Conservation (phyloP, 2,329 filamentous ascomycete genomes). For the Colletotrichum ledebouriae region DNA sequence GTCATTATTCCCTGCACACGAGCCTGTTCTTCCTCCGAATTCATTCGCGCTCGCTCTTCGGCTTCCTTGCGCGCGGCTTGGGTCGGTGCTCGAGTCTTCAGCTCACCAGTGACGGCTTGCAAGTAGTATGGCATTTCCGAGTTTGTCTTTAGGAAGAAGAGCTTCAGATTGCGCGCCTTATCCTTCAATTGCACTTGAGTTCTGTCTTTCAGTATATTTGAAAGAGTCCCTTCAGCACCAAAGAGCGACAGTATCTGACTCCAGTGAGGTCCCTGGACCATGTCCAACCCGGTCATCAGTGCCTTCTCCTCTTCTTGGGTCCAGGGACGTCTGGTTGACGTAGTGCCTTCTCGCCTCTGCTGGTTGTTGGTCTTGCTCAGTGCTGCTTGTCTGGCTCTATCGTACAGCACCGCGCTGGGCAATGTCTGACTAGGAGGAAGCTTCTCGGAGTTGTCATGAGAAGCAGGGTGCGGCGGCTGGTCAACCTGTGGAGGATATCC, state of each 20-base stretch:
- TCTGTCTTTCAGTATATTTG: constrained; percentile 86
- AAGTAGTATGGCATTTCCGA: constrained; percentile 92
- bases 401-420: constrained; percentile 68
- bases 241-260: constrained; percentile 90
- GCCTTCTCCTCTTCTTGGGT: constrained; percentile 91
- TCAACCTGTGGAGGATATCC: constrained; percentile 43
- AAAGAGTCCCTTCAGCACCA: constrained; percentile 82
- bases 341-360: constrained; percentile 67
- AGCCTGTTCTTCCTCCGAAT: constrained; percentile 71
- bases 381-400: constrained; percentile 70
- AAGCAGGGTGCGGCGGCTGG: constrained; percentile 46
- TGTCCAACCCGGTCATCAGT: constrained; percentile 87
- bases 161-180: constrained; percentile 89
- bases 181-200: constrained; percentile 95
- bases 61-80: constrained; percentile 78
- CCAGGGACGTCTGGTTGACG: constrained; percentile 82
- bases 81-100: constrained; percentile 86
- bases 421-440: constrained; percentile 70
- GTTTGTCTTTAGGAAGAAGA: constrained; percentile 92
- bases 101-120: constrained; percentile 88
- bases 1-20: constrained; percentile 72
- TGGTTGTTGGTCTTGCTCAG: constrained; percentile 69
- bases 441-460: constrained; percentile 51
- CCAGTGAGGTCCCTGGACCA: constrained; percentile 93
- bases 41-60: constrained; percentile 71